phyloP scores from a whole-genome alignment of 257 asterid species.

The Solanum paucissectum region DNA sequence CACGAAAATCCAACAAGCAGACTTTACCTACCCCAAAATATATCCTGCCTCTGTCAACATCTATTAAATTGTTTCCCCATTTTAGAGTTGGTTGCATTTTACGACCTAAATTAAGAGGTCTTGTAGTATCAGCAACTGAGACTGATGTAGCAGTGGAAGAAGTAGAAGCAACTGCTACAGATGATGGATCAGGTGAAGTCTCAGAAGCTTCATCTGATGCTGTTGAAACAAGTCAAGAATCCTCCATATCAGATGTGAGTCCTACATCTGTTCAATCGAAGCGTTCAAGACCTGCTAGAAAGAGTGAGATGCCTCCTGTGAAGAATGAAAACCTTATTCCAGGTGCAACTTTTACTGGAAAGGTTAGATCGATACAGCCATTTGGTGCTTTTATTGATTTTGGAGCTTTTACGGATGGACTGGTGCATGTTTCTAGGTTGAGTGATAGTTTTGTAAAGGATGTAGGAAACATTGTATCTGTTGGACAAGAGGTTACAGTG shows the following conservation, averaged over 20 bases:
- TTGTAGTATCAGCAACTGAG: slow-evolving; percentile 41
- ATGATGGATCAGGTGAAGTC: slow-evolving; percentile 17
- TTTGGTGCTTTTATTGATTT: slow-evolving; percentile 97
- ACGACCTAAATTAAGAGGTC: slow-evolving; percentile 29
- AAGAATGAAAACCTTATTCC: slow-evolving; percentile 67
- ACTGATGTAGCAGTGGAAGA: slow-evolving; percentile 75
- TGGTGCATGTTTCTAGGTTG: slow-evolving; percentile 82
- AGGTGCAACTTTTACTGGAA: slow-evolving; percentile 84
- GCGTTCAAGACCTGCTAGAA: slow-evolving; percentile 57
- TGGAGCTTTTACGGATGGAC: slow-evolving; percentile 97
- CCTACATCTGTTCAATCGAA: slow-evolving; percentile 22
- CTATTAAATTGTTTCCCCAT: slow-evolving; percentile 70
- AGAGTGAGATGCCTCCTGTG: slow-evolving; percentile 88
- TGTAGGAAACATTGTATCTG: slow-evolving; percentile 58
- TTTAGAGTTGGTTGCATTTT: slow-evolving; percentile 35
- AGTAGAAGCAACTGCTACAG: slow-evolving; percentile 28
- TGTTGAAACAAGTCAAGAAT: slow-evolving; percentile 26
- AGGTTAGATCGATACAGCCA: slow-evolving; percentile 85
- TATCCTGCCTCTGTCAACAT: slow-evolving; percentile 59
- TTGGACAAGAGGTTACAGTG: slow-evolving; percentile 95
- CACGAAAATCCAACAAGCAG: slow-evolving; percentile 29
- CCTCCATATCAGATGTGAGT: slow-evolving; percentile 28
- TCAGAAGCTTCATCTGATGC: slow-evolving; percentile 18
- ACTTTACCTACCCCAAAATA: slow-evolving; percentile 36
- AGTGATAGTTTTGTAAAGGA: slow-evolving; percentile 85